Conservation (phyloP, 1,139 yeast genomes). For the Suhomyces panamericanus region DNA sequence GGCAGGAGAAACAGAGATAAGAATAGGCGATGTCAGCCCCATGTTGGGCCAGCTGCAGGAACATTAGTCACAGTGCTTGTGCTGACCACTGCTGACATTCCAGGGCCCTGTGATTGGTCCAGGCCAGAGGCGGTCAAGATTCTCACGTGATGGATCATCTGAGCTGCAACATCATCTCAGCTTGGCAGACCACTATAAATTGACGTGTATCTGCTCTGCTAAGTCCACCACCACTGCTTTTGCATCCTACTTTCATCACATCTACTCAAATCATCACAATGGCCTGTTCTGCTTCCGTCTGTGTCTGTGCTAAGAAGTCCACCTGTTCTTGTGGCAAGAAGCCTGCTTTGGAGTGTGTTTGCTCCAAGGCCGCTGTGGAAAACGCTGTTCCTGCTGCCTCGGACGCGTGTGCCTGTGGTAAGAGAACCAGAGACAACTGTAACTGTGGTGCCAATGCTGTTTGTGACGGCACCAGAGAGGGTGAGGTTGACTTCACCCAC, state of each 20-base stretch:
- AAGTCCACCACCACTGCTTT: neutral
- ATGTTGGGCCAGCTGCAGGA: neutral
- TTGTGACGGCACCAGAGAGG: constrained; percentile 47
- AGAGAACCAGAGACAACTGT: constrained; percentile 41
- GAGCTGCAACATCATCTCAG: constrained; percentile 7
- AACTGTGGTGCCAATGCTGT: constrained; percentile 43
- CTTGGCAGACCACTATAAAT: constrained; percentile 4
- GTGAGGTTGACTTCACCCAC: constrained; percentile 48
- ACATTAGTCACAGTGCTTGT: neutral
- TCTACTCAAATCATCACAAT: constrained; percentile 19
- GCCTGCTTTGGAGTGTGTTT: constrained; percentile 48
- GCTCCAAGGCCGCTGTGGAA: constrained; percentile 44
- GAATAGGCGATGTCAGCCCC: neutral
- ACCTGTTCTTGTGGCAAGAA: constrained; percentile 52
- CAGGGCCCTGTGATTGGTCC: constrained; percentile 11
- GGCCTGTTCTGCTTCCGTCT: constrained; percentile 47
- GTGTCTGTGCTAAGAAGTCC: constrained; percentile 51
- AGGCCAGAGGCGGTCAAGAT: neutral
- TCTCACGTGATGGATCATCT: constrained; percentile 5
- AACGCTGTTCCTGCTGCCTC: constrained; percentile 38
- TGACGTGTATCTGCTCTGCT: neutral
- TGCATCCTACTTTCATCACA: neutral
- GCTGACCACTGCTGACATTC: constrained; percentile 10
- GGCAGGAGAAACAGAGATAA: neutral
- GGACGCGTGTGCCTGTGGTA: constrained; percentile 49